Percentiles rank a stretch among this genome's conserved stretches.
Conservation (phyloP, 768 basidiomycete species). For the Porphyrellus cyaneotinctus region DNA sequence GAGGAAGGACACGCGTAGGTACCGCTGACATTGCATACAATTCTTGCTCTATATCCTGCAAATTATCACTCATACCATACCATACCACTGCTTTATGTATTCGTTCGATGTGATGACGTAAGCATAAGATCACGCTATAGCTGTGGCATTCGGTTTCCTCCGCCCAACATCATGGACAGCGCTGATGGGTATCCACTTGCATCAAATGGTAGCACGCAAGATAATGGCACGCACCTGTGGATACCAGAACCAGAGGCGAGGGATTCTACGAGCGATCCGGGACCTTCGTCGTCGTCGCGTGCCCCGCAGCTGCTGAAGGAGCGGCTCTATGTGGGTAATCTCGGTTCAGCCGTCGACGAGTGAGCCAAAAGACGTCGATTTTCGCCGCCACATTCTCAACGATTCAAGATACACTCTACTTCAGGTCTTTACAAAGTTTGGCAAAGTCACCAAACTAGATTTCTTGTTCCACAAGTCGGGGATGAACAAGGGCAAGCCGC, state of each 20-base stretch:
- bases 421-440: constrained; percentile 87
- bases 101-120: constrained; percentile 14
- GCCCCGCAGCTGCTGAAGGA: constrained; percentile 48
- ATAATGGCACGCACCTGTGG: constrained; percentile 25
- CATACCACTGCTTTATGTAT: too few species aligned
- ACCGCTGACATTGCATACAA: neutral
- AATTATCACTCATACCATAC: too few species aligned
- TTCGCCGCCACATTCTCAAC: constrained; percentile 9
- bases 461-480: constrained; percentile 95
- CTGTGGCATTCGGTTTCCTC: neutral
- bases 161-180: constrained; percentile 13
- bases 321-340: constrained; percentile 85
- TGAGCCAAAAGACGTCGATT: constrained; percentile 33
- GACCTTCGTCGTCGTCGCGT: constrained; percentile 26
- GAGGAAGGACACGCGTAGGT: constrained; percentile 6
- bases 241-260: constrained; percentile 28
- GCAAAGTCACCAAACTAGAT: constrained; percentile 89
- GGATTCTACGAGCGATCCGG: constrained; percentile 15
- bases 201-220: constrained; percentile 5
- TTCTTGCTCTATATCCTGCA: neutral
- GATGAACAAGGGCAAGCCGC: constrained; percentile 81
- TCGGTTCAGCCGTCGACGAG: constrained; percentile 87
- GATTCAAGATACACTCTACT: constrained; percentile 73
- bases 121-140: neutral
- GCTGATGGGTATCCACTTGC: neutral